Base-by-base conservation (phyloP, 2,329 filamentous ascomycete genomes). In the Penicillium sp. region DNA sequence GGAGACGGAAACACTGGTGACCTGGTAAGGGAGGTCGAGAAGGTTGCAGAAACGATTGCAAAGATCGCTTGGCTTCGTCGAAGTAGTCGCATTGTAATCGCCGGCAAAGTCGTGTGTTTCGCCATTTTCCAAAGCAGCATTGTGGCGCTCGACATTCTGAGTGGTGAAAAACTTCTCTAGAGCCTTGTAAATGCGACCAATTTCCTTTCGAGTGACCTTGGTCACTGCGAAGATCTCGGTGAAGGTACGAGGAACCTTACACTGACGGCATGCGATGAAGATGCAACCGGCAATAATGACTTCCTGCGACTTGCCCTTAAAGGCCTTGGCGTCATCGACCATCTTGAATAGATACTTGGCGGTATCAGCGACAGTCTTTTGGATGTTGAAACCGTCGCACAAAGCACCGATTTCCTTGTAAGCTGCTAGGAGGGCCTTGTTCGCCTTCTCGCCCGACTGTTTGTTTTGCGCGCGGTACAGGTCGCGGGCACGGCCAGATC, bases 341-440 rank as follows among this genome's bases (percentile, higher is more conserved):
- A 94, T 84, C 79, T 97, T 97, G 84, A 89, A 99, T 62, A 97
- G 88, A 72, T 95, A 89, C 79, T 97, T 97, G 59, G 94, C 92
- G 1, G 89, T 89, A 69, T 97, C 92, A 49, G 90, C 87, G 39
- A 95, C 90, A 55, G 88, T 86, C 69, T 87, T 87, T 46, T 89
- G 87, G 58, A 95, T 88, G 70, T 88, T 86, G 72, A 92, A 91
- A 55, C 87, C 87, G 68, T 97, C 93, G 70, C 91, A 96, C 58
- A 95, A 84, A 34, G 87, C 85, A 61, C 89, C 89, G 65, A 99
- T 97, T 70, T 96, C 89, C 72, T 91, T 90, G 78, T 97, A 82
- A 4, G 92, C 94, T 43, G 88, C 83, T 63, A 96, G 82, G 14
- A 97, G 81, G 8, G 81, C 81, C 76, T 94, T 93, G 67, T 90